phyloP scores from a whole-genome alignment of 2,329 filamentous ascomycete species.

The Bipolaris zeicola region DNA sequence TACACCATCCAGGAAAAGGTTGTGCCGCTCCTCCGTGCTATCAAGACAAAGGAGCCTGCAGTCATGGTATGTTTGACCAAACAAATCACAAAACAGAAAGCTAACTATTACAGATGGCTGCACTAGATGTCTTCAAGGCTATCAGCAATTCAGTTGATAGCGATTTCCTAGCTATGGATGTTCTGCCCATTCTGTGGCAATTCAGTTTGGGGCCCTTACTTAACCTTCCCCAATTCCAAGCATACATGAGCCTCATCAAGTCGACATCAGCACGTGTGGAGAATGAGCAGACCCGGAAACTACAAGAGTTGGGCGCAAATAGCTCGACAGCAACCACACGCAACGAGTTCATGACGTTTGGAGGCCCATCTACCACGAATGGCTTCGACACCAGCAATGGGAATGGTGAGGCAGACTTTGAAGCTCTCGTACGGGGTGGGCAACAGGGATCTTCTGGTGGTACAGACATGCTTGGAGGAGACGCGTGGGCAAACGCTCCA shows the following conservation, averaged over 20 bases:
- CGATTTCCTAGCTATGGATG: constrained; percentile 90
- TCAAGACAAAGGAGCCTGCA: constrained; percentile 97
- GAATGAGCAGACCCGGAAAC: constrained; percentile 83
- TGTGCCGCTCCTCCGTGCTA: constrained; percentile 83
- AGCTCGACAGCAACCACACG: constrained; percentile 59
- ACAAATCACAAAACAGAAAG: neutral
- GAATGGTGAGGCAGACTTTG: constrained; percentile 78
- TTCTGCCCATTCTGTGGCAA: constrained; percentile 86
- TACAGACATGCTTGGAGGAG: constrained; percentile 50
- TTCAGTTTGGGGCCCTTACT: constrained; percentile 91
- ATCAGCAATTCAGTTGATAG: constrained; percentile 82
- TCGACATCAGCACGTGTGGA: constrained; percentile 79
- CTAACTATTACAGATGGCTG: constrained; percentile 66
- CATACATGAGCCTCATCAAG: constrained; percentile 89
- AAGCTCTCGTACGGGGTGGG: constrained; percentile 83
- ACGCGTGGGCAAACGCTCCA: constrained; percentile 50
- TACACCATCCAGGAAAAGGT: constrained; percentile 99
- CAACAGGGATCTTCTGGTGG: constrained; percentile 47
- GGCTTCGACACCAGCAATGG: constrained; percentile 61
- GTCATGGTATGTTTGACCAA: constrained; percentile 69
- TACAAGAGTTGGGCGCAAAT: constrained; percentile 77
- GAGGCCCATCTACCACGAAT: constrained; percentile 58
- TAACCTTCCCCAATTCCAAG: constrained; percentile 81
- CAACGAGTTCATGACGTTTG: constrained; percentile 74
- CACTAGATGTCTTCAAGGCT: constrained; percentile 80